A percentile compares a stretch with the other conserved stretches of the same genome.
Evolutionary conservation across 306 rosid genomes (phyloP).

Genomic region (Echinosophora koreensis): DNA sequence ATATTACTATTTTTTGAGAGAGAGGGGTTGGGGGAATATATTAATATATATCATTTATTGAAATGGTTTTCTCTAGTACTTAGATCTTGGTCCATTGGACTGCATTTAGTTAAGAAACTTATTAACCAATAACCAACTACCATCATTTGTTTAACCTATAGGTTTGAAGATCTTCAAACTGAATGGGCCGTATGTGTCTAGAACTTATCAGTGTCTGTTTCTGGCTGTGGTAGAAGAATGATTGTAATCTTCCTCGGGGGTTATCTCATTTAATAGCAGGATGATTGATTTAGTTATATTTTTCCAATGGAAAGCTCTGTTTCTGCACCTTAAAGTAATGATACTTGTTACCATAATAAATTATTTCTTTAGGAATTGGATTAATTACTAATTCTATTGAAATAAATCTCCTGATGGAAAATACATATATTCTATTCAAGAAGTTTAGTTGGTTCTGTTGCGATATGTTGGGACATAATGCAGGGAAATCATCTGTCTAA

Average conservation of each 20-base stretch:
- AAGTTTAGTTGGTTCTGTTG: slow-evolving; percentile 22
- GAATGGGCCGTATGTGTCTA: not conserved
- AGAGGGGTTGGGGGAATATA: not conserved
- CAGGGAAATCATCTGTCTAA: not conserved
- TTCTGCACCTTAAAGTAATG: not conserved
- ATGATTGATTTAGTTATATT: not conserved
- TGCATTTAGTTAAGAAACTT: not conserved
- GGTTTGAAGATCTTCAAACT: not conserved
- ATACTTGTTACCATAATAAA: not conserved
- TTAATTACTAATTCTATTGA: not conserved
- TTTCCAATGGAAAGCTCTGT: not conserved
- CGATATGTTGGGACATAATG: not conserved
- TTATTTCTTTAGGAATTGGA: not conserved
- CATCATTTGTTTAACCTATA: not conserved
- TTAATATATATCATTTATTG: not conserved
- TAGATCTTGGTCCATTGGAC: slow-evolving; percentile 2
- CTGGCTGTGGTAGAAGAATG: not conserved
- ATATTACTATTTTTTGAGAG: no score
- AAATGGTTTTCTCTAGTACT: not conserved
- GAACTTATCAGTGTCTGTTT: not conserved
- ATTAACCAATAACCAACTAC: slow-evolving; percentile 9
- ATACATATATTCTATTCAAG: not conserved
- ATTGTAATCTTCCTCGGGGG: not conserved
- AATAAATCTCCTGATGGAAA: slow-evolving; percentile 4
- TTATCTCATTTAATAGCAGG: not conserved